Evolutionary conservation across 768 basidiomycete genomes (phyloP), one percentile per base, ranked within the genome.

Genomic region (Naganishia vishniacii): DNA sequence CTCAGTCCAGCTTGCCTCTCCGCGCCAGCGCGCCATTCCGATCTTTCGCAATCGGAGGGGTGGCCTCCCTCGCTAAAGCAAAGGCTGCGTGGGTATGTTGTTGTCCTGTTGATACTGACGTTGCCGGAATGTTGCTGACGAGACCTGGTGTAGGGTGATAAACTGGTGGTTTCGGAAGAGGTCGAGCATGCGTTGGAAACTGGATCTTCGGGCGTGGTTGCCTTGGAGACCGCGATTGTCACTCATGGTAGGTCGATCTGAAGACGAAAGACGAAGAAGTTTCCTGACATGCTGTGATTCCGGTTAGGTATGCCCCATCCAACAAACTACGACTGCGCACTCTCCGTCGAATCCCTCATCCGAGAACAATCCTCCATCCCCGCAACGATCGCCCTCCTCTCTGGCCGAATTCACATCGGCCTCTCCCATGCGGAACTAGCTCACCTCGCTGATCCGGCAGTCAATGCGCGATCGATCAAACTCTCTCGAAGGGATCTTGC

Each of bases 201-300:
- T 44, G 79, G 81, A 11, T 80, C 79, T 66, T 85, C 91, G 20
- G 61, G 61, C 4, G 81, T 97, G 47, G 91, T 97, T 12, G 92
- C 93, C 13, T 83, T 98, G 12, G 94, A 98, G 75, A 89, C 88
- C 1, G 86, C 94, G 0, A 83, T 98, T 59, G 85, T 95, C 65
- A 92, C 92, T 1, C 91, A 97, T 80, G 94, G 80, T 72, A 31
- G 16, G 70, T 69, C 45, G 12, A 49, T 8, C 3, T 20, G 7
- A 16, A 44, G 15, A 32, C 18, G 18, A 45, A n/a, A 31, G 12
- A 37, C 56, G 20, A 42, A 31, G 6, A 5, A 6, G 23, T 8
- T 26, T 26, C 20, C n/a, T 40, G 11, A 26, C 1, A 6, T 23
- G 12, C 1, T 3, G 29, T 26, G 1, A 12, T 44, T 49, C 26